A percentile compares a stretch with the other conserved stretches of the same genome.
phyloP scores from a whole-genome alignment of 2,329 filamentous ascomycete genomes.

The Colletotrichum musae region DNA sequence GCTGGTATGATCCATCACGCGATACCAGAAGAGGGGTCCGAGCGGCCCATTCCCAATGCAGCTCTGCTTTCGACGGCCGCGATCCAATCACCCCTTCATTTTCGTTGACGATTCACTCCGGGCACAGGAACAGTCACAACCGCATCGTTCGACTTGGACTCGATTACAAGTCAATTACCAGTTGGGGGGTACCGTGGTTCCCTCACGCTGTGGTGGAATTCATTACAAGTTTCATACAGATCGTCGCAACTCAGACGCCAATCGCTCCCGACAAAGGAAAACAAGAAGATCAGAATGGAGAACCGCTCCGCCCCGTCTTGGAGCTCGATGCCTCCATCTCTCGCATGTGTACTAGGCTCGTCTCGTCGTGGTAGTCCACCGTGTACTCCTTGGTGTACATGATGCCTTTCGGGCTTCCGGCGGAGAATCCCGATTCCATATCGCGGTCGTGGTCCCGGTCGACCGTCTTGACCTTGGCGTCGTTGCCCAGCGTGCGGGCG shows the following conservation, averaged over 20 bases:
- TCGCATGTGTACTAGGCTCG: constrained; percentile 49
- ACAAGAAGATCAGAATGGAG: constrained; percentile 21
- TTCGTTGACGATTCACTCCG: not conserved
- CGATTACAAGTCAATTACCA: constrained; percentile 22
- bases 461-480: constrained; percentile 33
- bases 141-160: not conserved
- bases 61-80: not conserved
- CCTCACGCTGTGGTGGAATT: constrained; percentile 28
- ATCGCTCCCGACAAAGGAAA: not conserved
- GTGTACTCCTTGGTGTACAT: constrained; percentile 52
- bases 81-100: not conserved
- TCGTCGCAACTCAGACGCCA: constrained; percentile 15
- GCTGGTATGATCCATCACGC: constrained; percentile 1
- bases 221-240: constrained; percentile 20
- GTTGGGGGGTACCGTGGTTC: constrained; percentile 10
- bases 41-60: not conserved
- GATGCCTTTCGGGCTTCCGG: constrained; percentile 45
- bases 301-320: constrained; percentile 29
- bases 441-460: constrained; percentile 5
- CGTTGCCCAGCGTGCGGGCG: constrained; percentile 29
- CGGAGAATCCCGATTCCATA: constrained; percentile 8
- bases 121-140: not conserved
- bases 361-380: constrained; percentile 53
- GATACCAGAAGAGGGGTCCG: not conserved
- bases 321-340: constrained; percentile 43